Evolutionary conservation across 2,329 filamentous ascomycete species (phyloP).

Genomic region (Furcasterigmium furcatum): DNA sequence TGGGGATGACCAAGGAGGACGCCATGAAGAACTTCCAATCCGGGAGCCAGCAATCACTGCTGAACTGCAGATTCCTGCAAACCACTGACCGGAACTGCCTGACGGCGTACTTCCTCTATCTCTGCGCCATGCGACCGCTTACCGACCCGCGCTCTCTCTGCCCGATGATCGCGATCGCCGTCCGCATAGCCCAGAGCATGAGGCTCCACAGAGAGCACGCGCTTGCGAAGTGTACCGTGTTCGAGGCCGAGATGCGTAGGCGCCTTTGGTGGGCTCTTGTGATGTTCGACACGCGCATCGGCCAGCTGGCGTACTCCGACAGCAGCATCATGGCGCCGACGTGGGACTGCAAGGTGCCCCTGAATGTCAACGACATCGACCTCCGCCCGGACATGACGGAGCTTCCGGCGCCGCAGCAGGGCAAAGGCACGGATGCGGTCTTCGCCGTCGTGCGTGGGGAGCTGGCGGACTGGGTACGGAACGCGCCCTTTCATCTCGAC

Average conservation of each 20-base stretch:
- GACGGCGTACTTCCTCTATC: slow-evolving; percentile 38
- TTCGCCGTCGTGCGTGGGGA: slow-evolving; percentile 37
- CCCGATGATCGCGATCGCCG: slow-evolving; percentile 34
- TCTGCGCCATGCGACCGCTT: slow-evolving; percentile 33
- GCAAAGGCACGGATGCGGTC: slow-evolving; percentile 34
- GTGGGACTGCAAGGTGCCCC: slow-evolving; percentile 44
- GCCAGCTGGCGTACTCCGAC: slow-evolving; percentile 50
- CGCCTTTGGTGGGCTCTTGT: slow-evolving; percentile 62
- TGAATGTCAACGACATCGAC: slow-evolving; percentile 51
- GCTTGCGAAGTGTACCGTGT: slow-evolving; percentile 35
- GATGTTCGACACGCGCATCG: slow-evolving; percentile 53
- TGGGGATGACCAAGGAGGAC: slow-evolving; percentile 29
- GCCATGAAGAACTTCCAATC: slow-evolving; percentile 26
- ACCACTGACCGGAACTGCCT: slow-evolving; percentile 32
- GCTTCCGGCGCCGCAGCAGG: slow-evolving; percentile 22
- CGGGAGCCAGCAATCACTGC: slow-evolving; percentile 32
- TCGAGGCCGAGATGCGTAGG: slow-evolving; percentile 56
- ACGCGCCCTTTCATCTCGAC: slow-evolving; percentile 27
- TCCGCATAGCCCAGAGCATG: slow-evolving; percentile 40
- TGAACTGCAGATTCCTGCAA: slow-evolving; percentile 39
- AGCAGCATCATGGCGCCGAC: slow-evolving; percentile 35
- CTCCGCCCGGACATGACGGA: slow-evolving; percentile 38
- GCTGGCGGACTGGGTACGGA: slow-evolving; percentile 33
- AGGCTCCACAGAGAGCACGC: slow-evolving; percentile 39
- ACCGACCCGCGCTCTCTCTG: slow-evolving; percentile 34